These are phyloP conservation scores for Stemphylium vesicarium DNA, from an alignment of 2,329 filamentous ascomycete species.

Conservation along the genomic window DNA sequence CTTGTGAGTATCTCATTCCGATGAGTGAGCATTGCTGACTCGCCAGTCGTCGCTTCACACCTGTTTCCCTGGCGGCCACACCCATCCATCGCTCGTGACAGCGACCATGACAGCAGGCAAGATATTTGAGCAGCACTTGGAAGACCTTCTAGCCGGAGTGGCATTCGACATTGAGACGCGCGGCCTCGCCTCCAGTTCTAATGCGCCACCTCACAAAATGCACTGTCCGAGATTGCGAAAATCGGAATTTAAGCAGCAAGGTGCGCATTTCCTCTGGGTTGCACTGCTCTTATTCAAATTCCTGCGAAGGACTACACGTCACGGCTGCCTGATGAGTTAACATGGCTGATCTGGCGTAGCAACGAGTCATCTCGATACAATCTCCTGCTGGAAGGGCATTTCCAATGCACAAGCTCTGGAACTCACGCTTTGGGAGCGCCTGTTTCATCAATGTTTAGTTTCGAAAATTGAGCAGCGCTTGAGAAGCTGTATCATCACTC, in stretches of 20 bases:
- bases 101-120: neutral
- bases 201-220: slow-evolving; percentile 16
- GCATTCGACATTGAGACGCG: slow-evolving; percentile 23
- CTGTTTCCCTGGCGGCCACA: slow-evolving; percentile 10
- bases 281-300: too few species aligned
- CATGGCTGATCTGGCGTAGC: slow-evolving; percentile 7
- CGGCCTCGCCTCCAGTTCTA: slow-evolving; percentile 21
- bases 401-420: slow-evolving; percentile 37
- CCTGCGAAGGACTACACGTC: neutral
- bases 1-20: neutral
- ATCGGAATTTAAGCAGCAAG: slow-evolving; percentile 14
- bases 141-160: slow-evolving; percentile 13
- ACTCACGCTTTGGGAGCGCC: slow-evolving; percentile 40
- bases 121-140: slow-evolving; percentile 1
- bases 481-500: slow-evolving; percentile 13
- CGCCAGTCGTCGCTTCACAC: slow-evolving; percentile 9
- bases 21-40: neutral
- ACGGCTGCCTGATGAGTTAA: neutral
- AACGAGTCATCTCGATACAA: slow-evolving; percentile 41
- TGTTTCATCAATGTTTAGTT: slow-evolving; percentile 32
- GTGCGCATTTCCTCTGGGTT: slow-evolving; percentile 3
- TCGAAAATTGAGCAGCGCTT: slow-evolving; percentile 25
- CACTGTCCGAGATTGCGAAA: slow-evolving; percentile 36
- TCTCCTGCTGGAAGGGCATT: slow-evolving; percentile 47
- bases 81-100: slow-evolving; percentile 21